Percentiles rank a stretch among this genome's conserved stretches.
Conservation (phyloP, 2,329 filamentous ascomycete genomes). For the Iodosphaeria phyllophila region DNA sequence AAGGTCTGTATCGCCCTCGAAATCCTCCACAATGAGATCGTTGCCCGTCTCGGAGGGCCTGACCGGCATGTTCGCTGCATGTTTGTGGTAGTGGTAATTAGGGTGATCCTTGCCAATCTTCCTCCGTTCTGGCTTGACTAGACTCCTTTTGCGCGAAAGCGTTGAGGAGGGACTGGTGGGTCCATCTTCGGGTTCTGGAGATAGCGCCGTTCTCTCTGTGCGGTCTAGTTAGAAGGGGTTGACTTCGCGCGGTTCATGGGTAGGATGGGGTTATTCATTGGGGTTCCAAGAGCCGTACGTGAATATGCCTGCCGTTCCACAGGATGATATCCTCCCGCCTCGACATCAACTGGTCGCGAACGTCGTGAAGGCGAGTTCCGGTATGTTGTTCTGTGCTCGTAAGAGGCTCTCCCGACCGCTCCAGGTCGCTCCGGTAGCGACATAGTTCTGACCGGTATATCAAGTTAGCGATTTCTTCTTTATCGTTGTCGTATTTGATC, state of each 20-base stretch:
- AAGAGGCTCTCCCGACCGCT: constrained; percentile 31
- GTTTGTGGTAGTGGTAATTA: constrained; percentile 89
- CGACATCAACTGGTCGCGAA: constrained; percentile 47
- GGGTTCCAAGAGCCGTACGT: constrained; percentile 40
- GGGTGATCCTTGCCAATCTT: constrained; percentile 74
- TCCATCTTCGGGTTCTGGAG: constrained; percentile 18
- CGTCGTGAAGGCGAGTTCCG: constrained; percentile 51
- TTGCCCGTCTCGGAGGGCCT: constrained; percentile 84
- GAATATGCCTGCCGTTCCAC: constrained; percentile 24
- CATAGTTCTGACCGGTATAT: constrained; percentile 30
- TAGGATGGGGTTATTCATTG: constrained; percentile 36
- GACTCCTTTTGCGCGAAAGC: constrained; percentile 57
- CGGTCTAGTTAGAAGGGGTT: constrained; percentile 34
- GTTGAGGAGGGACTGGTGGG: constrained; percentile 12
- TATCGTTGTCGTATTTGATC: constrained; percentile 5
- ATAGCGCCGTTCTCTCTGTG: constrained; percentile 36
- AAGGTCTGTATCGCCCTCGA: constrained; percentile 43
- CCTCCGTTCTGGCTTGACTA: constrained; percentile 77
- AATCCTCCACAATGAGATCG: constrained; percentile 68
- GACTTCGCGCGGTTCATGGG: constrained; percentile 35
- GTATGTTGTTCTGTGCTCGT: constrained; percentile 44
- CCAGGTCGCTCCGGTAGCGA: constrained; percentile 47
- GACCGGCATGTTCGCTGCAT: constrained; percentile 83
- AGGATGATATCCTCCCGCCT: constrained; percentile 37
- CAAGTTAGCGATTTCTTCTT: no score